Evolutionary conservation across 2,329 filamentous ascomycete genomes (phyloP).

Genomic region (Xenoacremonium recifei): DNA sequence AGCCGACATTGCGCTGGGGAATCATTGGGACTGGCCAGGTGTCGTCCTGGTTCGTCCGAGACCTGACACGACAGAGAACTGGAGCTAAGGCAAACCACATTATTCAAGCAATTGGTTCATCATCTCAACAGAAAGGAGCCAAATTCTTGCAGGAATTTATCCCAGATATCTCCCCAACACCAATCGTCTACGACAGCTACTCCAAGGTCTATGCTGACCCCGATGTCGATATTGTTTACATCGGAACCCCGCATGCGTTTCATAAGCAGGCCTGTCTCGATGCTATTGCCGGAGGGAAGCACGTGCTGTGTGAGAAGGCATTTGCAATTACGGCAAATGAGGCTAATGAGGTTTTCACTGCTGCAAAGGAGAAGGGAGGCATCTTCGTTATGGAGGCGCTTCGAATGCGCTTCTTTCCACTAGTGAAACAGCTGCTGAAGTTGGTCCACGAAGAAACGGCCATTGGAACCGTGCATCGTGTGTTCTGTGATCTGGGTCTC

Average conservation of each 20-base stretch:
- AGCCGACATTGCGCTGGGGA: constrained; percentile 33
- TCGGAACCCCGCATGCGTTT: constrained; percentile 44
- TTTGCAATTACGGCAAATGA: constrained; percentile 41
- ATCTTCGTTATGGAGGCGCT: constrained; percentile 47
- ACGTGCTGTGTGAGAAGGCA: constrained; percentile 46
- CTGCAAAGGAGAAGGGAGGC: constrained; percentile 33
- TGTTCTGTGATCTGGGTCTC: constrained; percentile 39
- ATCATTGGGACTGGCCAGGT: constrained; percentile 43
- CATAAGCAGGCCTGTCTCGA: constrained; percentile 43
- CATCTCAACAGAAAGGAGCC: constrained; percentile 34
- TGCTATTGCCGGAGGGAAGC: constrained; percentile 41
- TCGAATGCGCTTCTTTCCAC: constrained; percentile 43
- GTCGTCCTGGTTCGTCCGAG: constrained; percentile 43
- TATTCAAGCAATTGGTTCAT: constrained; percentile 42
- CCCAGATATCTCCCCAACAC: constrained; percentile 27
- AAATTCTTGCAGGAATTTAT: constrained; percentile 41
- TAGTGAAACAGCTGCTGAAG: constrained; percentile 32
- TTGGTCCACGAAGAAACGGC: constrained; percentile 38
- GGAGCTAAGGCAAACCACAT: constrained; percentile 38
- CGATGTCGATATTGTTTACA: constrained; percentile 44
- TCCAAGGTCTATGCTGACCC: constrained; percentile 38
- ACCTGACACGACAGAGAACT: constrained; percentile 36
- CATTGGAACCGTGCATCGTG: constrained; percentile 37
- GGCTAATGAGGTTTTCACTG: constrained; percentile 37
- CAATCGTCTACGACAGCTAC: constrained; percentile 39